phyloP scores from a whole-genome alignment of 2,329 filamentous ascomycete species.

The Aspergillus jensenii region DNA sequence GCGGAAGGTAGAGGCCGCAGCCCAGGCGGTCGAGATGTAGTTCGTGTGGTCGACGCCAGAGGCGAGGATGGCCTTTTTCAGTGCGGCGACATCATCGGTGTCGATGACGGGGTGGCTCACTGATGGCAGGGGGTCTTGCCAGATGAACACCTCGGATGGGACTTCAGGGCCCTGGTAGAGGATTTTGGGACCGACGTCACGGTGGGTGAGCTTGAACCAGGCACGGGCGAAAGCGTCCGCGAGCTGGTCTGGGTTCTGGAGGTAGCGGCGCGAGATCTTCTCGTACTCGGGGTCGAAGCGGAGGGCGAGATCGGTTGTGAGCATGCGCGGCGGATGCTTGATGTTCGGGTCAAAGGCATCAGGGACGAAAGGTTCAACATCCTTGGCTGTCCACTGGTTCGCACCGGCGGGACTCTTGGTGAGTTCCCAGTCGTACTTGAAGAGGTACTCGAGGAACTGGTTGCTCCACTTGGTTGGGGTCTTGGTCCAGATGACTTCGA shows the following conservation, averaged over 20 bases:
- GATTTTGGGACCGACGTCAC: constrained; percentile 70
- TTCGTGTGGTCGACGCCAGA: constrained; percentile 61
- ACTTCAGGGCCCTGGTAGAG: constrained; percentile 76
- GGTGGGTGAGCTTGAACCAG: constrained; percentile 83
- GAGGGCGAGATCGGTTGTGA: constrained; percentile 72
- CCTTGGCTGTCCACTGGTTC: constrained; percentile 75
- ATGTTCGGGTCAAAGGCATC: constrained; percentile 68
- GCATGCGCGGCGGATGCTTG: constrained; percentile 74
- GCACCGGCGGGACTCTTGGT: constrained; percentile 74
- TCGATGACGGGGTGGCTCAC: constrained; percentile 59
- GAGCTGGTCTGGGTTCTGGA: constrained; percentile 67
- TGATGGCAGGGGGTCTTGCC: constrained; percentile 72
- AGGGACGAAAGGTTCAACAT: constrained; percentile 65
- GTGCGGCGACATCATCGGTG: constrained; percentile 60
- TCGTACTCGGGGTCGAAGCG: constrained; percentile 71
- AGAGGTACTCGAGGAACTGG: constrained; percentile 72
- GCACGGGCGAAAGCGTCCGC: constrained; percentile 69
- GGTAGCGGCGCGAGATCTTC: constrained; percentile 72
- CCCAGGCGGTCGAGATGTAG: constrained; percentile 67
- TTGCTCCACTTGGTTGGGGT: constrained; percentile 76
- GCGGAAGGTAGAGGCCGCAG: constrained; percentile 70
- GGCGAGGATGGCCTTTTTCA: constrained; percentile 69
- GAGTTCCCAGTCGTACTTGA: constrained; percentile 76
- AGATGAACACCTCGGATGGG: constrained; percentile 66
- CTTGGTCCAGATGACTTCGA: constrained; percentile 78